These are phyloP conservation scores for Gleditsia sinensis DNA, from an alignment of 306 rosid species.

Conservation along the genomic window DNA sequence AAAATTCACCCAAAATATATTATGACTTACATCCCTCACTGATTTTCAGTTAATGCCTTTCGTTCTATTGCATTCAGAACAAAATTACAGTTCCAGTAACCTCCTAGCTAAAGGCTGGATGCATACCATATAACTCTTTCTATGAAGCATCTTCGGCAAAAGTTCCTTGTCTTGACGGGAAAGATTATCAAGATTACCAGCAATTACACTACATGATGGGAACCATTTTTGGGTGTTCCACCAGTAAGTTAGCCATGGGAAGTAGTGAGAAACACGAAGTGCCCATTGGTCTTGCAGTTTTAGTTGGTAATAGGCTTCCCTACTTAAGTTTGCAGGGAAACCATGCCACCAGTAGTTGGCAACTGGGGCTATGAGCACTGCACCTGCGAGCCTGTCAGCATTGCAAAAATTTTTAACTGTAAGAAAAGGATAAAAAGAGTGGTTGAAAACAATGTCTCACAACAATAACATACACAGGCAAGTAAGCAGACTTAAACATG, in stretches of 20 bases:
- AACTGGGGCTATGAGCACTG: constrained; percentile 68
- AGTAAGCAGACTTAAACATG: background rate
- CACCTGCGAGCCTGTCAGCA: constrained; percentile 73
- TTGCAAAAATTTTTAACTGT: background rate
- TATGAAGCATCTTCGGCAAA: background rate
- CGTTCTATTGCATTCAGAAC: constrained; percentile 3
- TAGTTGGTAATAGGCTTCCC: constrained; percentile 47
- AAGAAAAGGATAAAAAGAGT: constrained; percentile 8
- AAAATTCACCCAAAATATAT: constrained; percentile 10
- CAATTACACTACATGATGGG: constrained; percentile 35
- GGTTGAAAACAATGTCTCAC: background rate
- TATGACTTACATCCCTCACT: constrained; percentile 10
- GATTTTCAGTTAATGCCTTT: background rate
- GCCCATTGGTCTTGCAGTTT: constrained; percentile 69
- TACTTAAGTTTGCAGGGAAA: constrained; percentile 68
- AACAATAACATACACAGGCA: background rate
- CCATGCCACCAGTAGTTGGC: constrained; percentile 89
- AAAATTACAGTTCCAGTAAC: constrained; percentile 1
- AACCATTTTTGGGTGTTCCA: constrained; percentile 95
- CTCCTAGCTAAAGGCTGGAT: constrained; percentile 14
- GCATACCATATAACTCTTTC: constrained; percentile 35
- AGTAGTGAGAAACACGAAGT: constrained; percentile 68
- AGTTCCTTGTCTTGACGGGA: constrained; percentile 45
- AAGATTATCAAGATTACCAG: constrained; percentile 15
- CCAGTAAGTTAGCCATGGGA: constrained; percentile 90